Percentiles rank a stretch among this genome's conserved stretches.
Conservation (phyloP, 495 filamentous ascomycete genomes). For the Xanthoparmelia taractica region DNA sequence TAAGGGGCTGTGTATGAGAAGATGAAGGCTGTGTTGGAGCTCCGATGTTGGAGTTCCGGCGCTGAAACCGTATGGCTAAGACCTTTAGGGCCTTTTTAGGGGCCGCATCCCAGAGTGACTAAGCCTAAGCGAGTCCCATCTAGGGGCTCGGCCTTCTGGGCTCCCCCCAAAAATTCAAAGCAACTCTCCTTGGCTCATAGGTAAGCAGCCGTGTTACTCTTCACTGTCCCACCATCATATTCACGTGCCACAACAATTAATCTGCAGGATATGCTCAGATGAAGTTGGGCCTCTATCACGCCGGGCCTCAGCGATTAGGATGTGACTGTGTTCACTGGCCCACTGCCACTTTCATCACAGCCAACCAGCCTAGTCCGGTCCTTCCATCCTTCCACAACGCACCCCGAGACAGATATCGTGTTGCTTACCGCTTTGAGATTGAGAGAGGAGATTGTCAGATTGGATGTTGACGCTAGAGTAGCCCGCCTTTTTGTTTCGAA, state of each 20-base stretch:
- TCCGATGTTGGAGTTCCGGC: conserved; percentile 6
- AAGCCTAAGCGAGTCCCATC: not conserved
- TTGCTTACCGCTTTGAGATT: not conserved
- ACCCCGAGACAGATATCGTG: not conserved
- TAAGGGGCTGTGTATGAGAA: not conserved
- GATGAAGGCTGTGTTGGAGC: not conserved
- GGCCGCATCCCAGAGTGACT: not conserved
- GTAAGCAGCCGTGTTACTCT: not conserved
- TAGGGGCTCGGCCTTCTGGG: not conserved
- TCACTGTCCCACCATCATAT: not conserved
- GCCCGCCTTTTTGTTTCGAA: not conserved
- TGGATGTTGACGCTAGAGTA: not conserved
- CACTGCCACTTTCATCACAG: conserved; percentile 5
- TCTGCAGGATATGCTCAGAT: not conserved
- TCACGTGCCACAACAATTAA: not conserved
- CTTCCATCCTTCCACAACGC: not conserved
- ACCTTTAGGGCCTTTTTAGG: not conserved
- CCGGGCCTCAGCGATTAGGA: not conserved
- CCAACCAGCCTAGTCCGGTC: not conserved
- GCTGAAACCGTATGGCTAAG: not conserved
- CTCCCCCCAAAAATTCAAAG: not conserved
- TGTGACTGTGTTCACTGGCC: not conserved
- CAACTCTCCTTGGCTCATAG: not conserved
- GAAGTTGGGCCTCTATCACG: not conserved
- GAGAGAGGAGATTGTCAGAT: not conserved